These are phyloP conservation scores for Alternaria consortialis DNA, from an alignment of 2,329 filamentous ascomycete genomes.

Conservation along the genomic window DNA sequence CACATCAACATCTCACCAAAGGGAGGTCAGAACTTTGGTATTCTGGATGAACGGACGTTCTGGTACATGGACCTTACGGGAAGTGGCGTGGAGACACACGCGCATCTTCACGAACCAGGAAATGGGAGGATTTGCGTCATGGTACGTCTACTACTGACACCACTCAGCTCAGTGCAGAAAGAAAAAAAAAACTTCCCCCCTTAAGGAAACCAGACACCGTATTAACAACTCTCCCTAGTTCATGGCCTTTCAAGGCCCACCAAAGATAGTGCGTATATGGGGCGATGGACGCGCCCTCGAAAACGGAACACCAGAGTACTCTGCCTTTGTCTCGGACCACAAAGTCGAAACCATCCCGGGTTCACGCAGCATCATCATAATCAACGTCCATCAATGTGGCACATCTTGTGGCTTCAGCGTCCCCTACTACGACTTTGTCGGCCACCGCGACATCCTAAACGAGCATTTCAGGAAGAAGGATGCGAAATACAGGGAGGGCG, in stretches of 20 bases:
- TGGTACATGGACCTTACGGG: conserved; percentile 58
- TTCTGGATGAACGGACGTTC: conserved; percentile 43
- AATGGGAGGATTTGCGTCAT: conserved; percentile 56
- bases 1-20: conserved; percentile 60
- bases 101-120: conserved; percentile 53
- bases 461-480: conserved; percentile 54
- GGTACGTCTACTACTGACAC: not conserved
- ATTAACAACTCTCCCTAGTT: conserved; percentile 31
- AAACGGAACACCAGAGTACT: conserved; percentile 48
- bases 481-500: conserved; percentile 45
- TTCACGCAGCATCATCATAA: conserved; percentile 51
- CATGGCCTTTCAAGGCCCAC: conserved; percentile 54
- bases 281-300: conserved; percentile 52
- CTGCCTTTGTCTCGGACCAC: conserved; percentile 44
- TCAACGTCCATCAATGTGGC: conserved; percentile 57
- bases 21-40: conserved; percentile 53
- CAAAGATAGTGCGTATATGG: conserved; percentile 56
- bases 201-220: not conserved
- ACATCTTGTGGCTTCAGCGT: conserved; percentile 56
- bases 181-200: too few species aligned
- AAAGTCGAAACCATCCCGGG: conserved; percentile 51
- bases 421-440: conserved; percentile 56
- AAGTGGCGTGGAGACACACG: conserved; percentile 55
- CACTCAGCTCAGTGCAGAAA: not conserved
- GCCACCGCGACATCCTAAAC: conserved; percentile 52